Base-by-base conservation (phyloP, 129 eudicot genomes). In the Escallonia herrerae region DNA sequence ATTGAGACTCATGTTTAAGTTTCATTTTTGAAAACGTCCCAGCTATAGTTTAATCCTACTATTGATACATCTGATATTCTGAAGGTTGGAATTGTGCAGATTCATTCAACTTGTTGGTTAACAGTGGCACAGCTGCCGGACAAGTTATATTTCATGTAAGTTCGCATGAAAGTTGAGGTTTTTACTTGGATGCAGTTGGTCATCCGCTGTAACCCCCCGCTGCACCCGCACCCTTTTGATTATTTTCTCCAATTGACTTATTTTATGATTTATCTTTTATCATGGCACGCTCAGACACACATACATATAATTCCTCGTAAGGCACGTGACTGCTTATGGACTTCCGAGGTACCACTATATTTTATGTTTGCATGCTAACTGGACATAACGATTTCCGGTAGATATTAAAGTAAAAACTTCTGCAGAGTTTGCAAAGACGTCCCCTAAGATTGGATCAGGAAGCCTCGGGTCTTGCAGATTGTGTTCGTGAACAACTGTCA, bases 91-190 rank as follows among this genome's bases (percentile, higher is more conserved):
- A 12, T 45, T 45, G 49, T 75, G 75, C 91, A 94, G 97, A 94
- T 82, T 86, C 99, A 8, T 94, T 89, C 75, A 94, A 94, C 76
- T 73, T 94, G 78, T 74, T 94, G 71, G 95, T 94, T 47, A 94
- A 94, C 93, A 94, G 89, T 49, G 99, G 97, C 15, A 81, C 66
- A 33, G 90, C 86, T 71, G 96, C 99, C 8, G 97, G 99, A 53
- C 99, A 94, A 78, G 97, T 94, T 69, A 82, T 94, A 69, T 94
- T 77, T 72, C 99, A 94, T 74, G 99, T 94, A 72, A 81, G 98
- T 70, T 64, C 33, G 45, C 47, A 33, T n/a, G 40, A 40, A 72
- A 57, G 58, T 11, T 49, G 8, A 15, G 62, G 14, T 55, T 42
- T 43, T n/a, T 7, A 8, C 56, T 62, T 7, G 44, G 8, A 33